Base-by-base conservation (phyloP, 768 basidiomycete genomes). In the Psilocybe tampanensis region DNA sequence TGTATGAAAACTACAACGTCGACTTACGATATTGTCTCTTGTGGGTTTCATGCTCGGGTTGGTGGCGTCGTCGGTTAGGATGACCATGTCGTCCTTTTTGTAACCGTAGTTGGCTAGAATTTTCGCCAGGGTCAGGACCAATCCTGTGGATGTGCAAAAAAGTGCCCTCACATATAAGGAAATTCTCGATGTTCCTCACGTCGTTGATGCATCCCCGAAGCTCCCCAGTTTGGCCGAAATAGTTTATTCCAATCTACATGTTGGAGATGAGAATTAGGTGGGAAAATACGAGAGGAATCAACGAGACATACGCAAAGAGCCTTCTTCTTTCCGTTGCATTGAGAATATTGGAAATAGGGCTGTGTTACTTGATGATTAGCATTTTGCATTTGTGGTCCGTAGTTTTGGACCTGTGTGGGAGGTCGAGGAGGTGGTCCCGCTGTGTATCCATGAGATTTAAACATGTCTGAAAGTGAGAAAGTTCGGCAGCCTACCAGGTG, bases 141-240 rank as follows among this genome's bases (percentile, higher is more conserved):
- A 9, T 29, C 44, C 8, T 11, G 0, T 19, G 41, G 21, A 45
- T 13, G 39, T 8, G 19, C 19, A 26, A 24, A 12, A 24, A 8
- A 52, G 12, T n/a, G 36, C 6, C 23, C 21, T 58, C 64, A 91
- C 91, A 64, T 58, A 77, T 80, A 44, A 95, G 73, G 76, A 98
- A 98, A n/a, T 75, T 70, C 64, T 83, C 79, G 52, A 98, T 83
- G 68, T 94, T 95, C 47, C 77, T 71, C 0, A 88, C 95, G 66
- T 99, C 96, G 68, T 98, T 96, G 68, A 96, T 89, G 68, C 96
- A 98, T 9, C 96, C 96, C 0, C 75, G 71, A 7, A 98, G 76
- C 63, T 86, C 81, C n/a, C 81, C 81, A 3, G 70, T 69, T 62
- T 86, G 84, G 1, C 90, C 88, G 19, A 79, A 68, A 68, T 98